Conservation (phyloP, 139 green algal genomes). For the Chlorella sp. region DNA sequence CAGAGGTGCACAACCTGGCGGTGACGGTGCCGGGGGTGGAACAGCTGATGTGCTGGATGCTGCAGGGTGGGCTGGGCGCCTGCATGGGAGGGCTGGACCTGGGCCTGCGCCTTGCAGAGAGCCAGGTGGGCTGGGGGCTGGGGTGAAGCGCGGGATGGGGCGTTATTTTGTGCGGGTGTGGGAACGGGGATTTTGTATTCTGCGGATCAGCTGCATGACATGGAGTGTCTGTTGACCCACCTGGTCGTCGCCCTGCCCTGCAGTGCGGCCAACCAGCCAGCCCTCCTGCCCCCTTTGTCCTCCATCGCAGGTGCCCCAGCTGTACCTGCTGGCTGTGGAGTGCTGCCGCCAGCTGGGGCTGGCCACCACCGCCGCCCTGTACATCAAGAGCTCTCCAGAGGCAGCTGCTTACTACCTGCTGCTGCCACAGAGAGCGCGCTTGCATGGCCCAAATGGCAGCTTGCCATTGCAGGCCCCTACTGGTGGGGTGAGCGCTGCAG, state of each 20-base stretch:
- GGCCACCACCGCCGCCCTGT: neutral
- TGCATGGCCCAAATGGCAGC: constrained; percentile 20
- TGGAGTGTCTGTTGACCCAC: too few relatives aligned
- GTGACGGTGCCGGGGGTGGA: constrained; percentile 2
- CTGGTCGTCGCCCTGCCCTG: too few relatives aligned
- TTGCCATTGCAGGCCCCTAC: neutral
- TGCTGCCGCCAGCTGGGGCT: constrained; percentile 29
- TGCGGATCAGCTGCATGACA: too few relatives aligned
- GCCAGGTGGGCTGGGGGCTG: constrained; percentile 25
- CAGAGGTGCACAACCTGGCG: constrained; percentile 17
- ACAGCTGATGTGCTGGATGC: constrained; percentile 22
- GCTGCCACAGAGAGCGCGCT: neutral
- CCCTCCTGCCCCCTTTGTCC: neutral
- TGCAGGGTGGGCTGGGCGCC: neutral
- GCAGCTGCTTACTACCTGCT: constrained; percentile 30
- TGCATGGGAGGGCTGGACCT: constrained; percentile 11
- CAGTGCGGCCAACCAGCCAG: too few relatives aligned
- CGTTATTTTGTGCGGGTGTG: too few relatives aligned
- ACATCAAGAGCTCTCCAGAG: constrained; percentile 9
- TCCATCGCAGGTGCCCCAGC: constrained; percentile 16
- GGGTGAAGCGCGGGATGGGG: too few relatives aligned
- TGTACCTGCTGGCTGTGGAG: constrained; percentile 34
- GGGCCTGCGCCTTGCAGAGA: constrained; percentile 28
- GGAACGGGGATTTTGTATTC: too few relatives aligned
- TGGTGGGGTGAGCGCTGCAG: neutral